phyloP scores from a whole-genome alignment of 768 basidiomycete genomes.

The Russula foetens region DNA sequence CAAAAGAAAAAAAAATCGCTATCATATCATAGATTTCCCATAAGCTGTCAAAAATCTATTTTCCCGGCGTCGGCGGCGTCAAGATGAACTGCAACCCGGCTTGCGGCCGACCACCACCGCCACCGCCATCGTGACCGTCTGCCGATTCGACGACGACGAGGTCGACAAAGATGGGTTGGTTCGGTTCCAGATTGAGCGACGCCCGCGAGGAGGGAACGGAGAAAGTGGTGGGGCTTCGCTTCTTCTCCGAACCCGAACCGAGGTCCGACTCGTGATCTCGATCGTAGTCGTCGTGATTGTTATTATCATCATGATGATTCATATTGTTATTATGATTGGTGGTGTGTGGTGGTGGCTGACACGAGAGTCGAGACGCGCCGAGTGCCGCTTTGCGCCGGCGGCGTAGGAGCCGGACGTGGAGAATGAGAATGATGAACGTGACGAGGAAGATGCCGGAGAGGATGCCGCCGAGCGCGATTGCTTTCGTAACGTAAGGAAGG shows the following conservation, averaged over 20 bases:
- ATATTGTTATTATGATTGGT: too few species aligned
- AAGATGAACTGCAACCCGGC: slow-evolving; percentile 12
- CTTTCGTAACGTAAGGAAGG: too few species aligned
- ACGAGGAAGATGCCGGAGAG: slow-evolving; percentile 4
- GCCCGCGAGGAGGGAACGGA: too few species aligned
- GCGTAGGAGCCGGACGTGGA: slow-evolving; percentile 4
- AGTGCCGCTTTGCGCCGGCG: background rate
- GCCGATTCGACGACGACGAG: slow-evolving; percentile 8
- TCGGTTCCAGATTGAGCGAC: slow-evolving; percentile 13
- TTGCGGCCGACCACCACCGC: background rate
- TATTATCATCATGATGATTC: too few species aligned
- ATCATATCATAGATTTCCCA: too few species aligned
- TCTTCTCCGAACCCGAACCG: background rate
- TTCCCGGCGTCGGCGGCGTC: slow-evolving; percentile 17
- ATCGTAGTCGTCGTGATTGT: background rate
- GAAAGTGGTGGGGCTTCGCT: background rate
- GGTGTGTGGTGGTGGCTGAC: background rate
- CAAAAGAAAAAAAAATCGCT: too few species aligned
- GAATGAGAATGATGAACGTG: background rate
- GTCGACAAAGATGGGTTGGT: slow-evolving; percentile 16
- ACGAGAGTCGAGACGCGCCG: too few species aligned
- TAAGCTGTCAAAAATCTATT: too few species aligned
- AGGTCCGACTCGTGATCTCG: background rate
- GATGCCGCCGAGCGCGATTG: background rate
- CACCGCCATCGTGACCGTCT: background rate